Evolutionary conservation across 257 asterid genomes (phyloP).

Genomic region (Schizonepeta tenuifolia): DNA sequence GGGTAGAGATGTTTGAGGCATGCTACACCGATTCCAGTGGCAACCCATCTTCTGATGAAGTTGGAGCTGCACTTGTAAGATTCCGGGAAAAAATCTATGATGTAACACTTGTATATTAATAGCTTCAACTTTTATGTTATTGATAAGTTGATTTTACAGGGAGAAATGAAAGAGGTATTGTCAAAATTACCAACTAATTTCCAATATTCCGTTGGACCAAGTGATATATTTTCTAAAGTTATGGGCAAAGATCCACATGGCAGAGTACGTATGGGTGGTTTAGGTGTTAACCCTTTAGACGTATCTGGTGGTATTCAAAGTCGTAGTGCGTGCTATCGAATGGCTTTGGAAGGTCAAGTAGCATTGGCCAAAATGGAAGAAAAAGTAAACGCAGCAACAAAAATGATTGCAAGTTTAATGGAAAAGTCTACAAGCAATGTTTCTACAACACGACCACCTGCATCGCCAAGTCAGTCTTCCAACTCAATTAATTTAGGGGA

Average conservation of each 20-base stretch:
- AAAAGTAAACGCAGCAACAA: not conserved
- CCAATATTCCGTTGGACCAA: not conserved
- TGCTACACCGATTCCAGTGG: not conserved
- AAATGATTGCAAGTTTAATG: not conserved
- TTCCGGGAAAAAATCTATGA: too few relatives aligned
- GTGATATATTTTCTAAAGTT: not conserved
- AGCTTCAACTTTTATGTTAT: too few relatives aligned
- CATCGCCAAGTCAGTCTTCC: not conserved
- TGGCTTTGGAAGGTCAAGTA: not conserved
- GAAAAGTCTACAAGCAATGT: not conserved
- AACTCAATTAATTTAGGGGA: not conserved
- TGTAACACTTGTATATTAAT: too few relatives aligned
- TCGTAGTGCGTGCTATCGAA: not conserved
- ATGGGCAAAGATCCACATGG: not conserved
- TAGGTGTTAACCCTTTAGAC: not conserved
- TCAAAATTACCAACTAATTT: not conserved
- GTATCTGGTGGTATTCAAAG: not conserved
- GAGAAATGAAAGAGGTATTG: not conserved
- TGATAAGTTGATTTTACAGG: not conserved
- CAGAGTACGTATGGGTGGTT: not conserved
- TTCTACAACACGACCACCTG: not conserved
- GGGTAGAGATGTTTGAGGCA: slow-evolving; percentile 10
- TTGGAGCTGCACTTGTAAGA: not conserved
- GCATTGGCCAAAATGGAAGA: not conserved
- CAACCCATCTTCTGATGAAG: not conserved